A percentile compares a stretch with the other conserved stretches of the same genome.
These are phyloP conservation scores for Chloranthus sessilifolius DNA, from an alignment of 164 flowering plant species.

Conservation along the genomic window DNA sequence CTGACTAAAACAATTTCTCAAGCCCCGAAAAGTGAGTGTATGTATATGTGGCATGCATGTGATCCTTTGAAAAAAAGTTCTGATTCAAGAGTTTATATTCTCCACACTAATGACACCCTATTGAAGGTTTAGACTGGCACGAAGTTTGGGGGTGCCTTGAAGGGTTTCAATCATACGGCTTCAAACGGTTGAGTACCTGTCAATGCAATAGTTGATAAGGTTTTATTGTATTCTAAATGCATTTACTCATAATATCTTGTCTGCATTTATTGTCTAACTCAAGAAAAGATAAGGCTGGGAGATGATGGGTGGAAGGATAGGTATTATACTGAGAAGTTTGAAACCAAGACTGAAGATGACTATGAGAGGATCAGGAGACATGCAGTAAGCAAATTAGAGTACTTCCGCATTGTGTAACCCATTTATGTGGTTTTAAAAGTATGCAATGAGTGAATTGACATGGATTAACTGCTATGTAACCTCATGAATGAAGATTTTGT, in stretches of 20 bases:
- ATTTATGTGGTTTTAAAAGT: no score
- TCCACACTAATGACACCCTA: background rate
- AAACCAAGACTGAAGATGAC: constrained; percentile 23
- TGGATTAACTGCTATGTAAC: no score
- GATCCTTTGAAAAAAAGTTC: background rate
- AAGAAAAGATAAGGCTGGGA: constrained; percentile 30
- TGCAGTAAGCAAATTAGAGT: constrained; percentile 22
- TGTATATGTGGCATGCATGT: background rate
- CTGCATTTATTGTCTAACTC: background rate
- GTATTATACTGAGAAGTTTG: constrained; percentile 34
- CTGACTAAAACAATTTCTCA: background rate
- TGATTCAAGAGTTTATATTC: background rate
- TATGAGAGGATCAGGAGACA: constrained; percentile 17
- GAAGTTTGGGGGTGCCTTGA: constrained; percentile 6
- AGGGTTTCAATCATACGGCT: background rate
- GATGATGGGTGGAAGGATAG: constrained; percentile 40
- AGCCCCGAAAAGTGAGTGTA: constrained; percentile 9
- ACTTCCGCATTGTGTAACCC: background rate
- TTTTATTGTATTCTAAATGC: background rate
- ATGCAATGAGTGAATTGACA: no score
- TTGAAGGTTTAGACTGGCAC: constrained; percentile 7
- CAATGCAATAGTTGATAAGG: constrained; percentile 21
- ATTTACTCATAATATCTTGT: background rate
- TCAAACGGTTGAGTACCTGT: constrained; percentile 1
- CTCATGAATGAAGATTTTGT: no score